Evolutionary conservation across 2,329 filamentous ascomycete species (phyloP), one percentile per base, ranked within the genome.

Genomic region (Zarea fungicola): DNA sequence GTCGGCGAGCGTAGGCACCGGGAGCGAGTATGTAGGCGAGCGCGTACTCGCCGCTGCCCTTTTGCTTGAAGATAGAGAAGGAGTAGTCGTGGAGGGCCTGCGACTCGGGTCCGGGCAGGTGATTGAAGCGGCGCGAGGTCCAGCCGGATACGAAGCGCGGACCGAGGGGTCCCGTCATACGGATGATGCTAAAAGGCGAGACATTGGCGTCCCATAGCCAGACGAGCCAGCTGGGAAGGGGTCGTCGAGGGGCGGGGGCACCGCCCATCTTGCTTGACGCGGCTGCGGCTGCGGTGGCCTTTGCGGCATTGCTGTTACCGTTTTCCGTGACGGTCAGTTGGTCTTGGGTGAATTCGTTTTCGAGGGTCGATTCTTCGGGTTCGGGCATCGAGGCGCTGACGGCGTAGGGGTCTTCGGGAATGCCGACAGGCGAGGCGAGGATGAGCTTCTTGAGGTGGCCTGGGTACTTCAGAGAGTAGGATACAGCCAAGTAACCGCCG

Each of bases 151-250:
- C 89, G 29, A 99, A 82, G 21, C 91, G 83, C 4, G 93, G 93
- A 1, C 93, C 93, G 1, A 99, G 73, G 0, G 93, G 93, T 1
- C 93, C 93, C 2, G 89, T 78, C 75, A 90, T 85, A 52, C 93
- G 87, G 13, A 99, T 82, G 42, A 99, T 74, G 56, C 85, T 92
- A 67, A 99, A 99, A 6, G 93, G 93, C 0, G 91, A 96, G 55
- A 97, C 82, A 63, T 99, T 99, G 57, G 90, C 87, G 57, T 99
- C 93, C 93, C 93, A 99, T 5, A 99, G 80, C 70, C 91, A 96
- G 49, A 84, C 83, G 18, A 97, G 74, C 91, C 92, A 96, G 65
- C 85, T 83, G 0, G 91, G 89, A 3, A 93, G 67, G 2, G 83
- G 85, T 13, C 80, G 69, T 56, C 72, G 66, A 32, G 68, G 70